phyloP scores from a whole-genome alignment of 2,329 filamentous ascomycete species.

The Cercospora janseana region DNA sequence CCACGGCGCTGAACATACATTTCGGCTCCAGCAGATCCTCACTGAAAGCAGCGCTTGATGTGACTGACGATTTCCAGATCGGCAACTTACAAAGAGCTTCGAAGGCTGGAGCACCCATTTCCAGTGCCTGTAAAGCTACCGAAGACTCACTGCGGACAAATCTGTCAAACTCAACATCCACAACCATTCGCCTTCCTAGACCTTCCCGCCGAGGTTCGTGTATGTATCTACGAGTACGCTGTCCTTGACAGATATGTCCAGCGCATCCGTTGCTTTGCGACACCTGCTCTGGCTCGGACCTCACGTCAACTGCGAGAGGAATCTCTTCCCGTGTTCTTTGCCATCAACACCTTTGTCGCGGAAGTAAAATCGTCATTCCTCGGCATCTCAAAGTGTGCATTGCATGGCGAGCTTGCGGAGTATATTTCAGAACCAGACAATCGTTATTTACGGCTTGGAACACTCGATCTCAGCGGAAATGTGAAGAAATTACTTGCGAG shows the following conservation, averaged over 20 bases:
- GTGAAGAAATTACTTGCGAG: slow-evolving; percentile 5
- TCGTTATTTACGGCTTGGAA: slow-evolving; percentile 8
- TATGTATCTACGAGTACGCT: slow-evolving; percentile 13
- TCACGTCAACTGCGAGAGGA: slow-evolving; percentile 24
- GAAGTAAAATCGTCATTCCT: slow-evolving; percentile 14
- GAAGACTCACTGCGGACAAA: slow-evolving; percentile 1
- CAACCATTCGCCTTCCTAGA: slow-evolving; percentile 7
- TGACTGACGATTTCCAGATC: neutral
- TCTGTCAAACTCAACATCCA: neutral
- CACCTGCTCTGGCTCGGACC: slow-evolving; percentile 9
- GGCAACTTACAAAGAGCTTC: slow-evolving; percentile 8
- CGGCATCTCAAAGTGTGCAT: slow-evolving; percentile 10
- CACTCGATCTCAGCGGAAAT: neutral
- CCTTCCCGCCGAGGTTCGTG: slow-evolving; percentile 15
- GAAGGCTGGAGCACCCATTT: neutral
- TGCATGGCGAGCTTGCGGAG: slow-evolving; percentile 8
- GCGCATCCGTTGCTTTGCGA: slow-evolving; percentile 1
- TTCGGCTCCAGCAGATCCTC: neutral
- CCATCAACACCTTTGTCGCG: slow-evolving; percentile 23
- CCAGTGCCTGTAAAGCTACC: neutral
- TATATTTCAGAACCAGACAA: slow-evolving; percentile 9
- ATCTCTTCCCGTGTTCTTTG: slow-evolving; percentile 27
- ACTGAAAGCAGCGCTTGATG: neutral
- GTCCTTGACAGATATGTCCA: slow-evolving; percentile 4
- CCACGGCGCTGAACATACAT: too few relatives aligned